These are phyloP conservation scores for Begonia fuchsioides DNA, from an alignment of 306 rosid genomes.

Conservation along the genomic window DNA sequence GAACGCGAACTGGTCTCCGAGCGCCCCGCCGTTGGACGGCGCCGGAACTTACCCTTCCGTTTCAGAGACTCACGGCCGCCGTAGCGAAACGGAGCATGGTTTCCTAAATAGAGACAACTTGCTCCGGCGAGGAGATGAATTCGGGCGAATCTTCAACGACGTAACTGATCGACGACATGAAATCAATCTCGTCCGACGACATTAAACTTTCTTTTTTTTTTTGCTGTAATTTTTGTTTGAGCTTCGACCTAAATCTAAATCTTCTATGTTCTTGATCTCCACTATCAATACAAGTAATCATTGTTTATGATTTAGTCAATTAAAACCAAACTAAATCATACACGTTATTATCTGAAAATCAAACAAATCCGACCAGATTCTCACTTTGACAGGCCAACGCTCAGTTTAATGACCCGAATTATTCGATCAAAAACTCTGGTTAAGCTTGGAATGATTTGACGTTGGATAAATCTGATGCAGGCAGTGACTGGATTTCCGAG, in stretches of 20 bases:
- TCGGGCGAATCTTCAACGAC: no score
- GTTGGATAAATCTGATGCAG: constrained; percentile 14
- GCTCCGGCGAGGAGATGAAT: no score
- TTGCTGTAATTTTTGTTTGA: no score
- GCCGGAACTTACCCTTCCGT: constrained; percentile 9
- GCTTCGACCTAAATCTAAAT: no score
- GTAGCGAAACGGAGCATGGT: constrained; percentile 1
- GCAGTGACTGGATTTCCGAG: constrained; percentile 2
- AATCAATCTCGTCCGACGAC: no score
- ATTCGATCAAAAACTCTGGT: constrained; percentile 13
- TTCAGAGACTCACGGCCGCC: constrained; percentile 3
- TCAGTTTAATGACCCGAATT: constrained; percentile 7
- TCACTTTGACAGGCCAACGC: constrained; percentile 1
- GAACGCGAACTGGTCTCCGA: constrained; percentile 26
- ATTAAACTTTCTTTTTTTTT: no score
- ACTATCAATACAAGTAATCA: no score
- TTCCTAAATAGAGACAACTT: background rate
- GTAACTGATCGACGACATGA: no score
- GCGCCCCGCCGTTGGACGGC: constrained; percentile 15
- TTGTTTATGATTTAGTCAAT: no score
- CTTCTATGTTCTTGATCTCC: no score
- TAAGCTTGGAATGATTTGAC: constrained; percentile 9
- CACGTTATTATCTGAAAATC: background rate
- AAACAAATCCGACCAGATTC: background rate
- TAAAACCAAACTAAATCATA: background rate